Evolutionary conservation across 164 flowering plant genomes (phyloP).

Genomic region (Vitis rupestris): DNA sequence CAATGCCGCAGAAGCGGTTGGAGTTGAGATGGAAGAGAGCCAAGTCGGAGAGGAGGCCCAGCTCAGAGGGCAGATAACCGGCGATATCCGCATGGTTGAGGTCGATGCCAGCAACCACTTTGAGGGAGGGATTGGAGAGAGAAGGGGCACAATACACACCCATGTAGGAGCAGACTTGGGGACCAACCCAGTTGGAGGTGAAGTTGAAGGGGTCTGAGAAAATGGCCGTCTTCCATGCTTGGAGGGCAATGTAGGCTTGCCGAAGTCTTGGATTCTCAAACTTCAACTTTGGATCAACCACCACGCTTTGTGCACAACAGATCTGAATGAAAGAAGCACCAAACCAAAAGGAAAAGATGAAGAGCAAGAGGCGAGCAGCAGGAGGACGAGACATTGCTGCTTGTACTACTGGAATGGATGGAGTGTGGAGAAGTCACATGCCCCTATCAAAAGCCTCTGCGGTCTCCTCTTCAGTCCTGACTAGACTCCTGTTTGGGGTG

Average conservation of each 20-base stretch:
- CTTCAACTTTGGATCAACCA: conserved; percentile 13
- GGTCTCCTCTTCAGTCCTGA: too few relatives aligned
- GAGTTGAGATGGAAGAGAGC: conserved; percentile 83
- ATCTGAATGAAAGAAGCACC: conserved; percentile 7
- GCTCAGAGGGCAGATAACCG: conserved; percentile 68
- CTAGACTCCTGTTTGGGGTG: too few relatives aligned
- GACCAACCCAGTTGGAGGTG: conserved; percentile 67
- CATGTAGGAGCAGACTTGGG: conserved; percentile 62
- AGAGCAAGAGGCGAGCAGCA: background rate
- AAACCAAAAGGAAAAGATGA: background rate
- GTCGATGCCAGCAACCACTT: conserved; percentile 71
- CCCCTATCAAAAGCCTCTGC: too few relatives aligned
- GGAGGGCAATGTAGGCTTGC: conserved; percentile 73
- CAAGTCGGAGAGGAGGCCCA: conserved; percentile 68
- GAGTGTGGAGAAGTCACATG: too few relatives aligned
- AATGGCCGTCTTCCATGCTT: conserved; percentile 65
- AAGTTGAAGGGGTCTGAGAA: conserved; percentile 69
- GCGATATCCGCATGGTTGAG: conserved; percentile 83
- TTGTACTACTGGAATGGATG: too few relatives aligned
- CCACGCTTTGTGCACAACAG: conserved; percentile 12
- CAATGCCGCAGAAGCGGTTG: conserved; percentile 75
- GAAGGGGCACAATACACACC: conserved; percentile 63
- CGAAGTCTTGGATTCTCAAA: conserved; percentile 55
- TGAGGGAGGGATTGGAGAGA: conserved; percentile 14
- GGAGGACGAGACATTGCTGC: conserved; percentile 9